Base-by-base conservation (phyloP, 441 rosid species). In the Populus hybrid region DNA sequence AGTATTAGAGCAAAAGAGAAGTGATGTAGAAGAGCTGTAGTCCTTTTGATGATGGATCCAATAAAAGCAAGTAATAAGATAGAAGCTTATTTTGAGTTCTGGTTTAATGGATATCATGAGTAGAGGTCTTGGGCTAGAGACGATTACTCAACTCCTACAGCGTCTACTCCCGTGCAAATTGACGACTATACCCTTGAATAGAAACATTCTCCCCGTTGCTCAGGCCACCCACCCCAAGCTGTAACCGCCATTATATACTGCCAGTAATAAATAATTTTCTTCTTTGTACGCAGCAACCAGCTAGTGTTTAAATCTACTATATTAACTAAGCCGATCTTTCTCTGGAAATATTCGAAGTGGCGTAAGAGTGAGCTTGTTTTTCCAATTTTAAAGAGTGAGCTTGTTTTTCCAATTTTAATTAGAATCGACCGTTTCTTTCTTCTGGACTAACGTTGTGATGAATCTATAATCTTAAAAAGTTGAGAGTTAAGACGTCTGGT, bases 21-120 rank as follows among this genome's bases (percentile, higher is more conserved):
- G 21, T 35, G 46, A 63, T 30, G 74, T 26, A 75, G 84, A 70
- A 69, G 79, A 81, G 59, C 35, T 70, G 71, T 42, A 75, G 54
- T 75, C 36, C 74, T 80, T 77, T 59, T 72, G 50, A 67, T 77
- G 72, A 35, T 69, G 67, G 36, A n/a, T 76, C 57, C 34, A 80
- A 79, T 82, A 69, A 81, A 78, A 63, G 54, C 35, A 20, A 24
- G 70, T 32, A 67, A 23, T 68, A 32, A 69, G 32, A 66, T 26
- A 75, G 72, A 54, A 79, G 78, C 61, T 73, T 54, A 74, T 82
- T 80, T 86, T 80, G 50, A 85, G 54, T 32, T 32, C 59, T 0
- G 32, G 21, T 67, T 46, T 30, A 26, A 61, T 5, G 74, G 57
- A 66, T 66, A 61, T 20, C 18, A 34, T 8, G 54, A 64, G 24